A percentile compares a stretch with the other conserved stretches of the same genome.
Conservation (phyloP, 768 basidiomycete genomes). For the Phaeotremella skinneri region DNA sequence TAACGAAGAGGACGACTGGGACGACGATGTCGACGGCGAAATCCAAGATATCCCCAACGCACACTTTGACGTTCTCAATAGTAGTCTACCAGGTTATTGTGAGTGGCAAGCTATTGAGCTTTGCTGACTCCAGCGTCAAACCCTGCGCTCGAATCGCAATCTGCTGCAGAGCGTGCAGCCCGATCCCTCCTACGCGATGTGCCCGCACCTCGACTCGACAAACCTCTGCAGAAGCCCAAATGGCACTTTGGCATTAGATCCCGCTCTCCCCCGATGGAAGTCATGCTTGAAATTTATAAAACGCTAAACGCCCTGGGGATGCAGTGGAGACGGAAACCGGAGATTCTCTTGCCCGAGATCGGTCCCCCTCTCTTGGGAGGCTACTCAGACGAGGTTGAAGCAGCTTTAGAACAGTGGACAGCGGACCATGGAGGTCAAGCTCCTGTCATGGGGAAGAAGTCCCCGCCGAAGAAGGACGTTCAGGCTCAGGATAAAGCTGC, state of each 20-base stretch:
- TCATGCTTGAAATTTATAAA: constrained; percentile 97
- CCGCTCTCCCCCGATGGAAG: constrained; percentile 89
- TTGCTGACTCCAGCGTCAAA: neutral
- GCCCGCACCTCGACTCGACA: constrained; percentile 25
- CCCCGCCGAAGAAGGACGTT: constrained; percentile 50
- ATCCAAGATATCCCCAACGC: constrained; percentile 59
- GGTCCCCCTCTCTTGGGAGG: constrained; percentile 49
- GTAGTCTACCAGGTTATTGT: constrained; percentile 65
- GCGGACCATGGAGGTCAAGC: constrained; percentile 20
- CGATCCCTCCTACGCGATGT: constrained; percentile 29
- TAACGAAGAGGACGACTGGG: constrained; percentile 76
- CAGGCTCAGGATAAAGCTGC: constrained; percentile 53
- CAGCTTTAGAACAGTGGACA: constrained; percentile 64
- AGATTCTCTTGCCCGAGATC: constrained; percentile 50
- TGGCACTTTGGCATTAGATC: constrained; percentile 99
- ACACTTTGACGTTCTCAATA: constrained; percentile 84
- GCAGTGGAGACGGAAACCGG: constrained; percentile 95
- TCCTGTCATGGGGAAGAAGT: constrained; percentile 59
- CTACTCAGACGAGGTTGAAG: constrained; percentile 63
- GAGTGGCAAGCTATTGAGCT: neutral
- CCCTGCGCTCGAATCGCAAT: constrained; percentile 30
- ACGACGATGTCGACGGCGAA: constrained; percentile 63
- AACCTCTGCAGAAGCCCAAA: constrained; percentile 64
- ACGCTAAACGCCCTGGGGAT: constrained; percentile 85
- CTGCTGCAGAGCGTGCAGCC: constrained; percentile 48